Percentiles rank a stretch among this genome's conserved stretches.
Conservation (phyloP, 2,329 filamentous ascomycete species). For the Neoarthrinium moseri region DNA sequence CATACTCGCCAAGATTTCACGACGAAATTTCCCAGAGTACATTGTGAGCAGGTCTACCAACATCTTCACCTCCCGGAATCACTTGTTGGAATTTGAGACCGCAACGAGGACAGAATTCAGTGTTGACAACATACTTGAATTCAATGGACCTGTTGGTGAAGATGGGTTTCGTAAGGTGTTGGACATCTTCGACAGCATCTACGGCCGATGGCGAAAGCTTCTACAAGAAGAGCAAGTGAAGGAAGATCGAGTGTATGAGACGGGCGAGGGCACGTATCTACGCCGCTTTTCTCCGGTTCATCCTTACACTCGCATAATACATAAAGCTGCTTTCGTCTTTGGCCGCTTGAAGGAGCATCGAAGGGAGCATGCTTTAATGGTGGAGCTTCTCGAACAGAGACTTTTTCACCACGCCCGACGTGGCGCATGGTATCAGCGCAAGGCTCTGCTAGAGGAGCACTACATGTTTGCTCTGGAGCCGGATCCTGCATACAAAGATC, state of each 20-base stretch:
- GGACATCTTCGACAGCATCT: conserved; percentile 69
- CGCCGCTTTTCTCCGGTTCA: conserved; percentile 88
- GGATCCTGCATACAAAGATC: conserved; percentile 31
- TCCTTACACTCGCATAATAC: conserved; percentile 89
- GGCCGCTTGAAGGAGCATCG: conserved; percentile 79
- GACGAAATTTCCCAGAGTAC: conserved; percentile 84
- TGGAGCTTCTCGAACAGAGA: conserved; percentile 73
- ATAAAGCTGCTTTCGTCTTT: conserved; percentile 79
- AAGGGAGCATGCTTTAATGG: conserved; percentile 72
- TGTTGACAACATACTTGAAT: conserved; percentile 81
- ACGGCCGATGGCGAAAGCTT: conserved; percentile 76
- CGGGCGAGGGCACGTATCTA: conserved; percentile 83
- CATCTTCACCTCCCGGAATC: conserved; percentile 76
- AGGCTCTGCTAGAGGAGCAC: conserved; percentile 90
- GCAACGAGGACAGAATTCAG: conserved; percentile 78
- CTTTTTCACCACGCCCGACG: conserved; percentile 84
- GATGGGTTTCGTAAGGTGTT: conserved; percentile 67
- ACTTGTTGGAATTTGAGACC: conserved; percentile 85
- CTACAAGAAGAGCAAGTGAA: conserved; percentile 74
- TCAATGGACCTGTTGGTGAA: conserved; percentile 67
- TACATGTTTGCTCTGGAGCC: conserved; percentile 73
- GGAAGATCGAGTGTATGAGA: conserved; percentile 74
- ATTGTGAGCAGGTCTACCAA: conserved; percentile 86
- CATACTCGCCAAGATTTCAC: conserved; percentile 86
- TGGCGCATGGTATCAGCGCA: conserved; percentile 93